Conservation (phyloP, 352 stramenopile genomes). For the Pythium apleroticum region DNA sequence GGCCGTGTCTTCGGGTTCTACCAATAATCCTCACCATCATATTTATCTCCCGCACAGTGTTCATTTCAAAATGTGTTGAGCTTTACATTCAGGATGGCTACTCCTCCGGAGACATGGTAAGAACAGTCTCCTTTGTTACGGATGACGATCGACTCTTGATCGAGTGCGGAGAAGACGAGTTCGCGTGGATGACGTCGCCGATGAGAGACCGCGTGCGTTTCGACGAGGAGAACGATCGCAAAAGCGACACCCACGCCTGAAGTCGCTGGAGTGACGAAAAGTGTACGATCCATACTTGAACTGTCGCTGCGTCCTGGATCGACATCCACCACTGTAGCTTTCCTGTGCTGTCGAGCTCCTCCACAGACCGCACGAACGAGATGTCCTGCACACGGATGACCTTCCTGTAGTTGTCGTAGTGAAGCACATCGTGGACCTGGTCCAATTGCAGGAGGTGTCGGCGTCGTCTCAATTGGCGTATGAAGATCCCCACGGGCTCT, state of each 20-base stretch:
- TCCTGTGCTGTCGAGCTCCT: constrained; percentile 38
- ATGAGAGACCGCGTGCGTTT: constrained; percentile 40
- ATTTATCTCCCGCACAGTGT: neutral
- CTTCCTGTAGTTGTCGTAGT: constrained; percentile 54
- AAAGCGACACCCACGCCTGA: constrained; percentile 40
- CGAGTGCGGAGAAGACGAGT: neutral
- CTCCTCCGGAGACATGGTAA: constrained; percentile 24
- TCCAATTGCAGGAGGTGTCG: constrained; percentile 55
- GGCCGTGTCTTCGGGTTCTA: constrained; percentile 75
- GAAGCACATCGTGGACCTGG: constrained; percentile 54
- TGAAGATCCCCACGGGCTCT: constrained; percentile 49
- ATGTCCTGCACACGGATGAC: constrained; percentile 59
- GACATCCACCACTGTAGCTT: constrained; percentile 61
- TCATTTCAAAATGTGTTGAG: neutral
- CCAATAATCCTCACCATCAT: constrained; percentile 16
- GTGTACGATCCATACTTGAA: constrained; percentile 69
- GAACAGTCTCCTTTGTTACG: constrained; percentile 24
- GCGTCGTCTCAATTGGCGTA: constrained; percentile 41
- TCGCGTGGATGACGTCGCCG: constrained; percentile 39
- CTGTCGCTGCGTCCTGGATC: constrained; percentile 46
- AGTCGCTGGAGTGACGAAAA: constrained; percentile 46
- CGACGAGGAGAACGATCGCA: constrained; percentile 37
- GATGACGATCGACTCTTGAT: constrained; percentile 4
- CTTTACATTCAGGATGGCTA: neutral
- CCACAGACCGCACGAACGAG: constrained; percentile 54